A percentile compares a stretch with the other conserved stretches of the same genome.
Evolutionary conservation across 1,284 basidiomycete species (phyloP).

Genomic region (Blastosporella zonata): DNA sequence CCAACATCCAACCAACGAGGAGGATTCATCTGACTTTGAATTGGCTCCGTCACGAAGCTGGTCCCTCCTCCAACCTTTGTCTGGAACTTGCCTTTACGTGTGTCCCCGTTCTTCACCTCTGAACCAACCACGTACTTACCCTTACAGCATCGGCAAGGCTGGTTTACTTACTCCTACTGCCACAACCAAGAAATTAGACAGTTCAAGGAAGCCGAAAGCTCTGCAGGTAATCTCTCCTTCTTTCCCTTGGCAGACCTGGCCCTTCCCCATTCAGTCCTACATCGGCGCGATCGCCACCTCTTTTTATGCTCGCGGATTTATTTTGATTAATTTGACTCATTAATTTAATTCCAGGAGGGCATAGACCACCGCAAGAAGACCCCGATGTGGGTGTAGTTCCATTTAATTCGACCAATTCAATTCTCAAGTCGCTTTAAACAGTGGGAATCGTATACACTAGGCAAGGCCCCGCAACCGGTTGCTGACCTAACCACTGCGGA

Average conservation of each 20-base stretch:
- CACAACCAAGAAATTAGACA: slow-evolving; percentile 88
- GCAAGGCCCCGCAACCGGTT: slow-evolving; percentile 63
- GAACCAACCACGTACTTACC: slow-evolving; percentile 16
- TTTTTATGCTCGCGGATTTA: slow-evolving; percentile 5
- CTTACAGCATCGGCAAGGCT: slow-evolving; percentile 74
- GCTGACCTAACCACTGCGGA: slow-evolving; percentile 69
- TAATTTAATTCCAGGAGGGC: slow-evolving; percentile 47
- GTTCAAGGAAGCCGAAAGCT: slow-evolving; percentile 76
- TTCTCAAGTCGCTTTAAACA: slow-evolving; percentile 30
- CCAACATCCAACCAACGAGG: slow-evolving; percentile 43
- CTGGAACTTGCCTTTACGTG: slow-evolving; percentile 79
- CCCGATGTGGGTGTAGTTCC: slow-evolving; percentile 52
- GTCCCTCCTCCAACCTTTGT: slow-evolving; percentile 73
- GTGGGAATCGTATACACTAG: slow-evolving; percentile 82
- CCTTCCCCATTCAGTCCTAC: slow-evolving; percentile 6
- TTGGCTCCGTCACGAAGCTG: slow-evolving; percentile 69
- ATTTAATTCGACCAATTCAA: slow-evolving; percentile 17
- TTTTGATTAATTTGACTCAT: slow-evolving; percentile 15
- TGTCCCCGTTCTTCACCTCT: slow-evolving; percentile 32
- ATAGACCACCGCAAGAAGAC: slow-evolving; percentile 80
- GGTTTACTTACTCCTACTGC: slow-evolving; percentile 97
- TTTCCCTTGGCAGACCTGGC: slow-evolving; percentile 11
- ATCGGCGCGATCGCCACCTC: slow-evolving; percentile 12
- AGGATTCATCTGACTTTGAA: slow-evolving; percentile 51
- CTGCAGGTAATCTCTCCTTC: slow-evolving; percentile 47